Conservation (phyloP, 2,329 filamentous ascomycete species). For the Colletotrichum costaricense region DNA sequence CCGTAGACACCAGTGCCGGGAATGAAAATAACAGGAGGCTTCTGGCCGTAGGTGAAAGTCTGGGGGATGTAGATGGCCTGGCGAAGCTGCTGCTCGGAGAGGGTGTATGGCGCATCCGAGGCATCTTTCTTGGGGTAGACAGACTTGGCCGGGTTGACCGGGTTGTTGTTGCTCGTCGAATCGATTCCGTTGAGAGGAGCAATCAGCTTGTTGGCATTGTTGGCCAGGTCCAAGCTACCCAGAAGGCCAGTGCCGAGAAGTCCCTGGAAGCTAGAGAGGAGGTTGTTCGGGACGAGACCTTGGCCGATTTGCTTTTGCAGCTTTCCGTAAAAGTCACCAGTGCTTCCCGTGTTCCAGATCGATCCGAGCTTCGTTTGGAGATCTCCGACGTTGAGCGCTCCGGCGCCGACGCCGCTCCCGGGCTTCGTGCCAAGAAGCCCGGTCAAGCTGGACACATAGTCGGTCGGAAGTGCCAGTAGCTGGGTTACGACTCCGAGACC, state of each 20-base stretch:
- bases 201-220: constrained; percentile 9
- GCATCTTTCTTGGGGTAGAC: constrained; percentile 50
- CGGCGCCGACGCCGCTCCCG: not conserved
- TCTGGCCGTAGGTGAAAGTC: constrained; percentile 57
- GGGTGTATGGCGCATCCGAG: constrained; percentile 59
- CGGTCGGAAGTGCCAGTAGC: constrained; percentile 12
- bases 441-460: constrained; percentile 9
- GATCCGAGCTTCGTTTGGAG: constrained; percentile 22
- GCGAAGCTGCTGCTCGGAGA: constrained; percentile 58
- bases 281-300: constrained; percentile 2
- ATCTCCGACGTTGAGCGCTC: not conserved
- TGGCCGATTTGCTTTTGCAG: constrained; percentile 21
- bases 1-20: constrained; percentile 64
- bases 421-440: constrained; percentile 3
- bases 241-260: constrained; percentile 14
- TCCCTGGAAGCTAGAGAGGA: constrained; percentile 20
- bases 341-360: constrained; percentile 21
- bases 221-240: constrained; percentile 2
- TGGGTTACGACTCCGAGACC: not conserved
- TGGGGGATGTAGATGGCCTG: constrained; percentile 63
- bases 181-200: constrained; percentile 10
- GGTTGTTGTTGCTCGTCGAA: constrained; percentile 19
- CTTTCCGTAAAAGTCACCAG: constrained; percentile 18
- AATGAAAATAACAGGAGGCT: constrained; percentile 62
- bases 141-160: constrained; percentile 14